phyloP scores from a whole-genome alignment of 495 filamentous ascomycete species.

The Aspergillus diversus region DNA sequence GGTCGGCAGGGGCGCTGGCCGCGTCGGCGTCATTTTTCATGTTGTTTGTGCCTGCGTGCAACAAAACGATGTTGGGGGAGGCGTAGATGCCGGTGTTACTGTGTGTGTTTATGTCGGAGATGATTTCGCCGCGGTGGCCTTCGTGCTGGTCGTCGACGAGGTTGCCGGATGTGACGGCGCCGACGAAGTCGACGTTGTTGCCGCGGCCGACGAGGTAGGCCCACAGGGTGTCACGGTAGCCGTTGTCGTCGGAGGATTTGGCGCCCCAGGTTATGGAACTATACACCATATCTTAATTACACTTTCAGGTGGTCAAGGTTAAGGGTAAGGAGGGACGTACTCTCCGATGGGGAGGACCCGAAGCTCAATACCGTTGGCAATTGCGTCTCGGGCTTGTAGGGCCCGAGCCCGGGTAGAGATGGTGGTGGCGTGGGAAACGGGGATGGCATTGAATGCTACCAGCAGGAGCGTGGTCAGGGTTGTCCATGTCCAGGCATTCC shows the following conservation, averaged over 20 bases:
- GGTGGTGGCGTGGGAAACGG: too few relatives aligned
- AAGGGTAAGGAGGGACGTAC: too few relatives aligned
- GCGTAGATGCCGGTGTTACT: not conserved
- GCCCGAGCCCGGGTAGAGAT: not conserved
- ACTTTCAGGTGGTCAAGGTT: too few relatives aligned
- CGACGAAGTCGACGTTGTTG: slow-evolving; percentile 4
- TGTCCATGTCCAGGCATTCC: too few relatives aligned
- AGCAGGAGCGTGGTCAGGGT: too few relatives aligned
- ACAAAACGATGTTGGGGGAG: not conserved
- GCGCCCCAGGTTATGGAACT: slow-evolving; percentile 4
- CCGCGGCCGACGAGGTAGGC: not conserved
- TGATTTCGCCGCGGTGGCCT: not conserved
- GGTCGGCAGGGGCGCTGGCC: not conserved
- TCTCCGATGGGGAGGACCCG: not conserved
- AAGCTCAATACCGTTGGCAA: not conserved
- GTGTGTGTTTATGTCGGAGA: not conserved
- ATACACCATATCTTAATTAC: too few relatives aligned
- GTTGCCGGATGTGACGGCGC: not conserved
- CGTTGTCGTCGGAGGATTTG: not conserved
- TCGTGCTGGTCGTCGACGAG: not conserved
- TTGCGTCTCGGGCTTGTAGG: not conserved
- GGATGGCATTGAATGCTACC: too few relatives aligned
- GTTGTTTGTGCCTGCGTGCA: slow-evolving; percentile 6
- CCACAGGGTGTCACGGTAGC: not conserved
- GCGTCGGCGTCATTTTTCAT: not conserved